These are phyloP conservation scores for Cryptococcus sp. DNA, from an alignment of 1,284 basidiomycete species.

Conservation along the genomic window DNA sequence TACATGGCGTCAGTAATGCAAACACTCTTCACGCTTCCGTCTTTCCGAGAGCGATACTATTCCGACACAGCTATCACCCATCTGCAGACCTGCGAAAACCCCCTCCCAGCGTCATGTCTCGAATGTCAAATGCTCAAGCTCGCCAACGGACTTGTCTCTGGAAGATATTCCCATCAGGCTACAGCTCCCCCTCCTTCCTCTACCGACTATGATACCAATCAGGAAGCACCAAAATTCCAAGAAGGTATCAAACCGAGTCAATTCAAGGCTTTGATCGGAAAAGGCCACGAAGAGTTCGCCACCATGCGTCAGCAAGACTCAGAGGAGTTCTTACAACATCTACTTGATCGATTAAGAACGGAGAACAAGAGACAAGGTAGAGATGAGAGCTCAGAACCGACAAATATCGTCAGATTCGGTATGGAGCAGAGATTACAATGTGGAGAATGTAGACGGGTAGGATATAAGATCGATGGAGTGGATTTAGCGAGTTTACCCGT, in stretches of 20 bases:
- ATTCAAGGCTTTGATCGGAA: slow-evolving; percentile 87
- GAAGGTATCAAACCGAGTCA: slow-evolving; percentile 75
- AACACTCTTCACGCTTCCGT: slow-evolving; percentile 72
- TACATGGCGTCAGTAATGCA: slow-evolving; percentile 96
- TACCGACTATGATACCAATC: slow-evolving; percentile 30
- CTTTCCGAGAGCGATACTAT: slow-evolving; percentile 72
- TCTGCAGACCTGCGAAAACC: slow-evolving; percentile 61
- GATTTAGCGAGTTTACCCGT: slow-evolving; percentile 79
- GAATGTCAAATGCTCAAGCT: slow-evolving; percentile 95
- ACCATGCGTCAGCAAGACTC: slow-evolving; percentile 98
- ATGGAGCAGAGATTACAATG: slow-evolving; percentile 85
- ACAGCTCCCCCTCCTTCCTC: slow-evolving; percentile 27
- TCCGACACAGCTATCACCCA: slow-evolving; percentile 56
- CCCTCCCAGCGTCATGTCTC: slow-evolving; percentile 75
- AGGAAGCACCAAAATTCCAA: slow-evolving; percentile 60
- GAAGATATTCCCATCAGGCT: slow-evolving; percentile 75
- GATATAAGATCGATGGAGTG: slow-evolving; percentile 73
- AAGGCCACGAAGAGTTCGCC: slow-evolving; percentile 88
- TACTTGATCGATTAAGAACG: slow-evolving; percentile 66
- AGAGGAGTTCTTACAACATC: slow-evolving; percentile 86
- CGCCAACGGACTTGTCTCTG: slow-evolving; percentile 86
- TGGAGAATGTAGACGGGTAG: slow-evolving; percentile 72
- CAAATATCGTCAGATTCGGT: slow-evolving; percentile 71
- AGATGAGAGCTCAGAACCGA: slow-evolving; percentile 55
- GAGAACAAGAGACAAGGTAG: slow-evolving; percentile 57